phyloP scores from a whole-genome alignment of 2,329 filamentous ascomycete species.

The Sarocladium strictum region DNA sequence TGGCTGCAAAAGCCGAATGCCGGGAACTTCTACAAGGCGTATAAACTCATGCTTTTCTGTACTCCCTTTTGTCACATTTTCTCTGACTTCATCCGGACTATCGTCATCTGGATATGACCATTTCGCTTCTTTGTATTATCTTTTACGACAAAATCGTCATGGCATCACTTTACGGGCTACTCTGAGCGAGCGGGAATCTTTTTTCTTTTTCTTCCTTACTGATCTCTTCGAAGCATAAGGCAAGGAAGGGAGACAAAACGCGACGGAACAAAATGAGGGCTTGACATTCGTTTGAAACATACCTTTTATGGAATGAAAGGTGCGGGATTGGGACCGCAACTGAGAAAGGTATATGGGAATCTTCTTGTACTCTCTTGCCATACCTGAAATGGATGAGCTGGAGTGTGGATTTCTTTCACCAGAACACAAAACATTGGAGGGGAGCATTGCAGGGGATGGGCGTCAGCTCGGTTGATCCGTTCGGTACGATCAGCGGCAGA shows the following conservation, averaged over 20 bases:
- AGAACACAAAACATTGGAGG: no score
- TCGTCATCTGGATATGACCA: slow-evolving; percentile 6
- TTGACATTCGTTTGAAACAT: slow-evolving; percentile 1
- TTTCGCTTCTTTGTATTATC: slow-evolving; percentile 3
- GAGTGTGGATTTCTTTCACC: no score
- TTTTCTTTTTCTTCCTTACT: background rate
- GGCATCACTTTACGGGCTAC: slow-evolving; percentile 3
- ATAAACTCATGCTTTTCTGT: background rate
- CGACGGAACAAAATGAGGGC: background rate
- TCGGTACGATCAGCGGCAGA: background rate
- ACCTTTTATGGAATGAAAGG: background rate
- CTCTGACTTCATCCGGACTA: slow-evolving; percentile 9
- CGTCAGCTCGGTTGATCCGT: no score
- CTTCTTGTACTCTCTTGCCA: background rate
- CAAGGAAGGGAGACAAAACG: background rate
- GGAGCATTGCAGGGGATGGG: no score
- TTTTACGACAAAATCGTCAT: background rate
- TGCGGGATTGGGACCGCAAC: background rate
- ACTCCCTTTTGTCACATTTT: slow-evolving; percentile 8
- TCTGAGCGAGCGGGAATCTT: background rate
- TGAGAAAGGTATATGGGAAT: background rate
- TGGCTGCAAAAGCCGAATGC: background rate
- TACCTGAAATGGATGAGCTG: no score
- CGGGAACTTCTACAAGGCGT: background rate
- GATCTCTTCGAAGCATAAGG: background rate